These are phyloP conservation scores for Heritiera littoralis DNA, from an alignment of 345 rosid genomes.

Conservation along the genomic window DNA sequence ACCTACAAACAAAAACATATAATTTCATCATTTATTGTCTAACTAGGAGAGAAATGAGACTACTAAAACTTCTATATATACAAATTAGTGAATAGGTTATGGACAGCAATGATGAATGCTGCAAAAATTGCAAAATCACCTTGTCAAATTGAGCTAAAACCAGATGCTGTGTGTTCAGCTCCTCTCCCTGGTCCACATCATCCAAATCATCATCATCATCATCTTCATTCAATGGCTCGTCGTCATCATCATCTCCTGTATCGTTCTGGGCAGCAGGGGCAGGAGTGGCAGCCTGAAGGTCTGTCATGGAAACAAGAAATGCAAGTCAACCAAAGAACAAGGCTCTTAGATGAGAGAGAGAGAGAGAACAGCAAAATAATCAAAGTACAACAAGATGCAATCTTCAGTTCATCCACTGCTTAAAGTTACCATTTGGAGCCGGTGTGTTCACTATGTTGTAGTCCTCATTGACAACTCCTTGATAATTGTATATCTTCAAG, in stretches of 20 bases:
- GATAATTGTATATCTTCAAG: conserved; percentile 86
- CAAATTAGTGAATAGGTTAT: not conserved
- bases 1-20: conserved; percentile 47
- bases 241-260: conserved; percentile 69
- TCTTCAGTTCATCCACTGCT: not conserved
- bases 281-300: conserved; percentile 79
- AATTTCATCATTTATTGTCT: not conserved
- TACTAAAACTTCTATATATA: not conserved
- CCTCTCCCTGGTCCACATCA: conserved; percentile 87
- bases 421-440: conserved; percentile 68
- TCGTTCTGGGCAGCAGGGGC: conserved; percentile 53
- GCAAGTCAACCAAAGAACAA: not conserved
- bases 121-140: conserved; percentile 41
- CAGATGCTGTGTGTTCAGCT: conserved; percentile 88
- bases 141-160: conserved; percentile 98
- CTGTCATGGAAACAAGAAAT: conserved; percentile 40
- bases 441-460: conserved; percentile 87
- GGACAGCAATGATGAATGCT: not conserved
- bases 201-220: conserved; percentile 90
- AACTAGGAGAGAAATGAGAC: not conserved
- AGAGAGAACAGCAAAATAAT: not conserved
- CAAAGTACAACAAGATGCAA: not conserved
- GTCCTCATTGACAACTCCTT: conserved; percentile 84
- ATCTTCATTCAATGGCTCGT: conserved; percentile 88
- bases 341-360: not conserved